These are phyloP conservation scores for Chaetomiaceae sp. DNA, from an alignment of 2,329 filamentous ascomycete genomes.

Conservation along the genomic window DNA sequence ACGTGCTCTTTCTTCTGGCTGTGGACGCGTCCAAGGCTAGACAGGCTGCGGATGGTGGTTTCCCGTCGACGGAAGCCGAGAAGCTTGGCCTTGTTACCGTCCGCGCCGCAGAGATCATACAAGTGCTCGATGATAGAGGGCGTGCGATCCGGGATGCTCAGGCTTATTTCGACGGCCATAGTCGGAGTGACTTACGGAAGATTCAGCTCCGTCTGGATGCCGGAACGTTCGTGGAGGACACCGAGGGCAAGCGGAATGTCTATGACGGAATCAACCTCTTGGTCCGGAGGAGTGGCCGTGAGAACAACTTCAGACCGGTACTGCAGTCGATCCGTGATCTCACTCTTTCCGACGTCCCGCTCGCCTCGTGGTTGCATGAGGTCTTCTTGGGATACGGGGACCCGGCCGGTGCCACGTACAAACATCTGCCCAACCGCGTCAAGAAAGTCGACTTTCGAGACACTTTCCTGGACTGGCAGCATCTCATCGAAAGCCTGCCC, in stretches of 20 bases:
- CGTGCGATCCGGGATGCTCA: constrained; percentile 60
- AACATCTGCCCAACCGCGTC: constrained; percentile 70
- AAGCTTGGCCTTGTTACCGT: constrained; percentile 63
- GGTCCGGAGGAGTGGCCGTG: constrained; percentile 72
- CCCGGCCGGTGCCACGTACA: constrained; percentile 80
- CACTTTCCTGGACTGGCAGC: constrained; percentile 93
- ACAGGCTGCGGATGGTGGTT: constrained; percentile 46
- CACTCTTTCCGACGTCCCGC: constrained; percentile 73
- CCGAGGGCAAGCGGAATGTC: constrained; percentile 68
- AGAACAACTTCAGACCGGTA: constrained; percentile 96
- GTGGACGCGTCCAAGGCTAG: constrained; percentile 57
- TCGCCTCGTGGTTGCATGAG: constrained; percentile 90
- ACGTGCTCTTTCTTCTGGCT: constrained; percentile 81
- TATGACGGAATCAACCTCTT: constrained; percentile 84
- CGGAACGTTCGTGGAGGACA: constrained; percentile 69
- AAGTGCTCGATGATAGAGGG: constrained; percentile 80
- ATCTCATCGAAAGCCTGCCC: constrained; percentile 83
- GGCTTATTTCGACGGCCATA: constrained; percentile 57
- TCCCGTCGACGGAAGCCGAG: constrained; percentile 45
- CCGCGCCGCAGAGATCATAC: constrained; percentile 77
- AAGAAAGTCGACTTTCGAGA: constrained; percentile 83
- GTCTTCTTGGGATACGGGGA: constrained; percentile 98
- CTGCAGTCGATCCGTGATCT: constrained; percentile 86
- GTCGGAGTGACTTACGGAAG: constrained; percentile 55
- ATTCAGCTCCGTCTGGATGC: constrained; percentile 79